Conservation (phyloP, 768 basidiomycete species). For the Russula emetica region DNA sequence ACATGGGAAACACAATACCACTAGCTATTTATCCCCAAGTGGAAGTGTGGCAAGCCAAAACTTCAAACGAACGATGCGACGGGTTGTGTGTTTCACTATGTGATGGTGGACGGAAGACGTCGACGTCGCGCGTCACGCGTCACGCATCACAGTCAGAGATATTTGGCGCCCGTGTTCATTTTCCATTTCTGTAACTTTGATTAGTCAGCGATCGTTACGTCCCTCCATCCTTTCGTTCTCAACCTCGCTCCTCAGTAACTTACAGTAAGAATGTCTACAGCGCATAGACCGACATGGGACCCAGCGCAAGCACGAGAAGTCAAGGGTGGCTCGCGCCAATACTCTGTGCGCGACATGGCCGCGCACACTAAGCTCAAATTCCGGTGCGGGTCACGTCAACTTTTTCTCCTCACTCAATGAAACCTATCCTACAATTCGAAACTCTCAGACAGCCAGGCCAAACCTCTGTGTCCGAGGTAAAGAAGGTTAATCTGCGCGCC, state of each 20-base stretch:
- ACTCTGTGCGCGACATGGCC: constrained; percentile 90
- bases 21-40: too few species aligned
- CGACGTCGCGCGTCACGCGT: too few species aligned
- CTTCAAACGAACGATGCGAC: too few species aligned
- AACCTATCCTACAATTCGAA: neutral
- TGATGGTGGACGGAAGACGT: too few species aligned
- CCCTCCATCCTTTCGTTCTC: neutral
- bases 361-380: constrained; percentile 98
- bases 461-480: constrained; percentile 71
- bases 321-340: constrained; percentile 88
- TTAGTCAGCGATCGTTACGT: constrained; percentile 10
- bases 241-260: neutral
- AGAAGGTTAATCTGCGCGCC: constrained; percentile 71
- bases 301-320: constrained; percentile 92
- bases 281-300: constrained; percentile 95
- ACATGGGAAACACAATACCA: neutral
- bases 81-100: too few species aligned
- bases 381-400: constrained; percentile 46
- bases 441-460: constrained; percentile 83
- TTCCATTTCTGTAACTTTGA: neutral
- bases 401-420: neutral
- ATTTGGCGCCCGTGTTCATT: neutral
- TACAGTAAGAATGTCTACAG: constrained; percentile 75
- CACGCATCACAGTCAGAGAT: too few species aligned
- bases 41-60: too few species aligned